These are phyloP conservation scores for Tetrahymena elliotti DNA, from an alignment of 73 alveolate species.

Conservation along the genomic window DNA sequence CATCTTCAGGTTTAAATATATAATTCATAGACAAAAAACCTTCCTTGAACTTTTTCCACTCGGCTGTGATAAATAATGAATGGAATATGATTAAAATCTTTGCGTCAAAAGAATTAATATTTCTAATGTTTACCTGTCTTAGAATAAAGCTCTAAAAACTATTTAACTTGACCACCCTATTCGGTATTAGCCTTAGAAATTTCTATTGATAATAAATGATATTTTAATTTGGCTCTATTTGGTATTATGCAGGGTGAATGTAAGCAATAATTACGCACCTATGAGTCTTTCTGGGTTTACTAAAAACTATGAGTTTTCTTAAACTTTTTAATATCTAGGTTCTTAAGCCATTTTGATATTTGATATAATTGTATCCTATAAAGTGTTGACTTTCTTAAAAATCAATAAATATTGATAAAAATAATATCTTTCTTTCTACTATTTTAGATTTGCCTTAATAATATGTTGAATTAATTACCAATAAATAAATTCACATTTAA, in stretches of 20 bases:
- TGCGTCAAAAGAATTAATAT: too few relatives aligned
- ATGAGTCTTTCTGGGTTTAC: background rate
- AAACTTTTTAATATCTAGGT: background rate
- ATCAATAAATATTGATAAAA: background rate
- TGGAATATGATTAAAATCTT: too few relatives aligned
- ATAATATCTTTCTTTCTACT: background rate
- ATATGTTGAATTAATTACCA: background rate
- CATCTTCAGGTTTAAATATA: background rate
- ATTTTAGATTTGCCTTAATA: background rate
- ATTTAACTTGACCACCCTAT: background rate
- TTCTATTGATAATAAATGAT: background rate
- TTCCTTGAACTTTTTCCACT: background rate
- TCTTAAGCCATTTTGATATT: background rate
- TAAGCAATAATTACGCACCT: background rate
- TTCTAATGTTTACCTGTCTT: background rate
- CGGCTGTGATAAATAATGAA: background rate
- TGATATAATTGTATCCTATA: background rate
- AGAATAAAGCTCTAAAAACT: background rate
- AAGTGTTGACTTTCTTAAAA: background rate
- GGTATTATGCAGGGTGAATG: background rate
- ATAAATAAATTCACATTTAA: too few relatives aligned
- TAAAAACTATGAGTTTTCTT: background rate
- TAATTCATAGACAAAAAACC: background rate
- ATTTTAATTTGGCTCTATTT: too few relatives aligned
- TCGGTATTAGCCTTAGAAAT: background rate